phyloP scores from a whole-genome alignment of 192 early-diverging fungal species.

The Backusella liffmaniae region DNA sequence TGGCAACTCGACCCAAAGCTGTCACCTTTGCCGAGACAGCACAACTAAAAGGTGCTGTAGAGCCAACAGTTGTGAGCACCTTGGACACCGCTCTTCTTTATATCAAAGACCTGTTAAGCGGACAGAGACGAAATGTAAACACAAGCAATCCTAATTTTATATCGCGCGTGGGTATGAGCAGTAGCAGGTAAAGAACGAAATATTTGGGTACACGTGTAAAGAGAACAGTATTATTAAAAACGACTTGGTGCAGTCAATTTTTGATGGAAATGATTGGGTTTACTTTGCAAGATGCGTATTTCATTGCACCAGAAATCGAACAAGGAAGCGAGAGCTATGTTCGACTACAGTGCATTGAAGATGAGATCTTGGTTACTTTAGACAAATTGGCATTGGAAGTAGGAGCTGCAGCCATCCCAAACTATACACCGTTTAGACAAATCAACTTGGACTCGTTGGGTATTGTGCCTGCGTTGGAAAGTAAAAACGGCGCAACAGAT shows the following conservation, averaged over 20 bases:
- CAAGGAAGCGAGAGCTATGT: background rate
- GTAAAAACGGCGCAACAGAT: background rate
- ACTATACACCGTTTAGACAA: background rate
- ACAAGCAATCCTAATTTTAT: conserved; percentile 28
- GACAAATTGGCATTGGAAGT: background rate
- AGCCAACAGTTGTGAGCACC: conserved; percentile 23
- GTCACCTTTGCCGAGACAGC: conserved; percentile 10
- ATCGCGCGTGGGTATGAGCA: conserved; percentile 33
- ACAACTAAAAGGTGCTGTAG: background rate
- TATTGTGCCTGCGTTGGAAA: background rate
- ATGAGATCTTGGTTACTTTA: conserved; percentile 13
- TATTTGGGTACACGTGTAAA: no score
- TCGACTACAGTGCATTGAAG: conserved; percentile 4
- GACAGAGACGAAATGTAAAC: conserved; percentile 36
- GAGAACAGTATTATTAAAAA: background rate
- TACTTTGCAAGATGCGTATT: conserved; percentile 9
- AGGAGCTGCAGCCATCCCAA: background rate
- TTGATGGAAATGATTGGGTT: conserved; percentile 23
- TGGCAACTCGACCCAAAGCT: conserved; percentile 13
- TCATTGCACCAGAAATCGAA: conserved; percentile 12
- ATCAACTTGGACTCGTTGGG: conserved; percentile 18
- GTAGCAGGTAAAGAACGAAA: conserved; percentile 27
- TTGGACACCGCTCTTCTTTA: conserved; percentile 16
- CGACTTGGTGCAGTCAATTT: background rate
- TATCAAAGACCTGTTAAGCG: conserved; percentile 26